Evolutionary conservation across 1,139 yeast species (phyloP).

Genomic region (Debaryomyces nepalensis): DNA sequence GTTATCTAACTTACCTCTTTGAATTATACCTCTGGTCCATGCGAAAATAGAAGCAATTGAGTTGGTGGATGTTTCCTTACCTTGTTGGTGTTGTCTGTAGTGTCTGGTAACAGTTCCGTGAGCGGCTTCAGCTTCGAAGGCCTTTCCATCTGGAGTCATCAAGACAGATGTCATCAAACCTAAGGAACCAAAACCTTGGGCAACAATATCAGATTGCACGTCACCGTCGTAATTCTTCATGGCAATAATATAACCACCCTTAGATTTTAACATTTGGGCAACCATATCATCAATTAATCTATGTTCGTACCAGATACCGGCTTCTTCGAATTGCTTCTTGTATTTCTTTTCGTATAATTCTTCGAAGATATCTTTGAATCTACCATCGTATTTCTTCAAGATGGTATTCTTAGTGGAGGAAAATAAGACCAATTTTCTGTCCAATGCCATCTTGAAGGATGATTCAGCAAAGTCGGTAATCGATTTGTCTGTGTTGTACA

Average conservation of each 20-base stretch:
- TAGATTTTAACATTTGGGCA: conserved; percentile 95
- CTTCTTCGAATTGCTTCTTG: conserved; percentile 69
- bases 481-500: conserved; percentile 95
- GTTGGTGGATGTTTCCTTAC: conserved; percentile 96
- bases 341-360: conserved; percentile 73
- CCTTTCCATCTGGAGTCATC: conserved; percentile 92
- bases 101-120: conserved; percentile 98
- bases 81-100: conserved; percentile 91
- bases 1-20: conserved; percentile 85
- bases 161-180: conserved; percentile 96
- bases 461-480: conserved; percentile 90
- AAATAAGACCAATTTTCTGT: conserved; percentile 76
- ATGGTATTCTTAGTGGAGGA: conserved; percentile 93
- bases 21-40: conserved; percentile 91
- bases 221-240: conserved; percentile 98
- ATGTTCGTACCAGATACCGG: conserved; percentile 93
- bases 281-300: conserved; percentile 98
- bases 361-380: conserved; percentile 92
- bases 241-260: conserved; percentile 93
- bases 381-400: conserved; percentile 89
- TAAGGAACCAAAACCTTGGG: conserved; percentile 95
- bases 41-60: conserved; percentile 98
- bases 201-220: conserved; percentile 95
- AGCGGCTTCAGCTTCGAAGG: conserved; percentile 96
- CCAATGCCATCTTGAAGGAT: conserved; percentile 85